Conservation (phyloP, 129 eudicot genomes). For the Arctium lappa region DNA sequence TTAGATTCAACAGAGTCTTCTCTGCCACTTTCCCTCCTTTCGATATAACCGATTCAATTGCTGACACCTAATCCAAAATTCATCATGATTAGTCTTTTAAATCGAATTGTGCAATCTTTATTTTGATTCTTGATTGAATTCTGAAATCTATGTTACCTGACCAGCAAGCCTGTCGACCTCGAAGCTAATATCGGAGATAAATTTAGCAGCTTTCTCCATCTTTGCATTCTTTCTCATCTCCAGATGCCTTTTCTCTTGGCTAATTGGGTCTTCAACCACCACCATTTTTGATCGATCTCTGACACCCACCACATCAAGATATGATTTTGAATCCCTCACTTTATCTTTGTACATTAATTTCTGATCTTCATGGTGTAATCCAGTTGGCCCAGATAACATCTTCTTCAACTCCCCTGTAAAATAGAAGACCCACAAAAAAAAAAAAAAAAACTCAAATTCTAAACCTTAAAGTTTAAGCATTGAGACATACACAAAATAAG, state of each 20-base stretch:
- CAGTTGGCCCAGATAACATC: slow-evolving; percentile 78
- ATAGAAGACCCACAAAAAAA: neutral
- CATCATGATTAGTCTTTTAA: neutral
- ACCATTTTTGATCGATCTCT: slow-evolving; percentile 81
- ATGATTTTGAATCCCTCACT: slow-evolving; percentile 66
- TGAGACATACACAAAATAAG: neutral
- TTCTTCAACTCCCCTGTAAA: slow-evolving; percentile 83
- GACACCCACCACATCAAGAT: slow-evolving; percentile 73
- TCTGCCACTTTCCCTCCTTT: slow-evolving; percentile 83
- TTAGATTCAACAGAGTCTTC: slow-evolving; percentile 49
- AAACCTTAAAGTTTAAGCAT: neutral
- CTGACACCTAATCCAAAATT: slow-evolving; percentile 49
- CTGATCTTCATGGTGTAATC: slow-evolving; percentile 87
- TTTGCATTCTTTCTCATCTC: slow-evolving; percentile 74
- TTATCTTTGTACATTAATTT: slow-evolving; percentile 64
- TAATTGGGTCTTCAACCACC: slow-evolving; percentile 72
- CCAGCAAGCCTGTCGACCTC: slow-evolving; percentile 88
- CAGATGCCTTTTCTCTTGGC: slow-evolving; percentile 69
- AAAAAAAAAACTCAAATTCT: neutral
- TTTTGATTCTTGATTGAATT: slow-evolving; percentile 3
- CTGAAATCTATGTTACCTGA: slow-evolving; percentile 44
- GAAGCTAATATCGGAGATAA: slow-evolving; percentile 69
- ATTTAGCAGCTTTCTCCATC: slow-evolving; percentile 71
- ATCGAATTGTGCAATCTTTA: neutral
- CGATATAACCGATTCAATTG: slow-evolving; percentile 60